A percentile compares a stretch with the other conserved stretches of the same genome.
phyloP scores from a whole-genome alignment of 805 yeast species.

The Zygosaccharomyces pseudorouxii region DNA sequence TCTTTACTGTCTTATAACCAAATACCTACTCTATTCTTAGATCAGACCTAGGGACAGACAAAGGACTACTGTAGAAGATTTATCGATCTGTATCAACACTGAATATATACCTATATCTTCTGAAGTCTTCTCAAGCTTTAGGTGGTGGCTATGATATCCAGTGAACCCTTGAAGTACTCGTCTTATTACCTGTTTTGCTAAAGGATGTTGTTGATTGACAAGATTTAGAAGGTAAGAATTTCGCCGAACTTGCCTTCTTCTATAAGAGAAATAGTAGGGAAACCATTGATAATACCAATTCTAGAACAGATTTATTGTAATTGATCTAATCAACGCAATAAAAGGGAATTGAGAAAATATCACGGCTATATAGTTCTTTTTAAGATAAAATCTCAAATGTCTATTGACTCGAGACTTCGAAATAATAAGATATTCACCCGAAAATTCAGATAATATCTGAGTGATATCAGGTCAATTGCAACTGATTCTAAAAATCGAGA shows the following conservation, averaged over 20 bases:
- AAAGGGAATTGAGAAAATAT: background rate
- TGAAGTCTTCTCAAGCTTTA: background rate
- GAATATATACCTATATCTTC: background rate
- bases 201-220: background rate
- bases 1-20: background rate
- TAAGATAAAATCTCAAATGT: background rate
- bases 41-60: background rate
- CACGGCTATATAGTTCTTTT: background rate
- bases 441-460: background rate
- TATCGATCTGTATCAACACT: background rate
- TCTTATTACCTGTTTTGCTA: background rate
- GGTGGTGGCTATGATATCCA: background rate
- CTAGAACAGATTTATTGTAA: background rate
- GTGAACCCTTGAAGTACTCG: background rate
- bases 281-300: background rate
- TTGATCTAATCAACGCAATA: background rate
- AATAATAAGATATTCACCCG: background rate
- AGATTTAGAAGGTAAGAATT: background rate
- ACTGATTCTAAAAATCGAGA: background rate
- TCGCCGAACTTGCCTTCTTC: background rate
- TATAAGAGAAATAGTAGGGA: background rate
- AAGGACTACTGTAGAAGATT: too few relatives aligned
- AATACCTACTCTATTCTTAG: background rate
- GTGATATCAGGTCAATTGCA: background rate
- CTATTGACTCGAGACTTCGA: background rate